Evolutionary conservation across 768 basidiomycete genomes (phyloP).

Genomic region (Fibroporia radiculosa): DNA sequence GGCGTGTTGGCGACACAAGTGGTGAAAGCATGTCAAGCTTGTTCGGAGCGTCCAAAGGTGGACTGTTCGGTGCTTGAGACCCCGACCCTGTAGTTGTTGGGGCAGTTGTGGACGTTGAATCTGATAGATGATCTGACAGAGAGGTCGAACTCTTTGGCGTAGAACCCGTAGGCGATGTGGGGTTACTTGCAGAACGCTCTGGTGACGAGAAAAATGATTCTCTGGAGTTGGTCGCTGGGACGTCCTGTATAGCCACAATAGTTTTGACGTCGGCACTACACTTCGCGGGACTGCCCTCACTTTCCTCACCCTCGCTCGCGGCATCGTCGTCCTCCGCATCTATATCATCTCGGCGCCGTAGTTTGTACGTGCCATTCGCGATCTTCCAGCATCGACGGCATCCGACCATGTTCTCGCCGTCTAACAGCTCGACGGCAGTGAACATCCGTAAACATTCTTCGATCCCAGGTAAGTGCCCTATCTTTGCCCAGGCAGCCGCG

Average conservation of each 20-base stretch:
- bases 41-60: neutral
- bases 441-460: slow-evolving; percentile 84
- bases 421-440: slow-evolving; percentile 87
- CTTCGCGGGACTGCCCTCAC: slow-evolving; percentile 17
- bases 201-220: slow-evolving; percentile 10
- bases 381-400: slow-evolving; percentile 95
- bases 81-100: slow-evolving; percentile 19
- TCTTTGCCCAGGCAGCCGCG: slow-evolving; percentile 36
- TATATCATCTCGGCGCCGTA: slow-evolving; percentile 5
- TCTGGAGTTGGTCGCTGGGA: neutral
- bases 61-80: neutral
- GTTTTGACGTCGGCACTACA: neutral
- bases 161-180: slow-evolving; percentile 20
- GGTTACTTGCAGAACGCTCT: slow-evolving; percentile 7
- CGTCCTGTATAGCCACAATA: neutral
- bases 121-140: slow-evolving; percentile 7
- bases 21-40: neutral
- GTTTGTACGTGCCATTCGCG: slow-evolving; percentile 54
- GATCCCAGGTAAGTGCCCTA: slow-evolving; percentile 45
- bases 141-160: slow-evolving; percentile 10
- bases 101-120: slow-evolving; percentile 16
- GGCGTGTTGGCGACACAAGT: neutral
- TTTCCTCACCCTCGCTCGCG: slow-evolving; percentile 13
- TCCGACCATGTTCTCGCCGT: slow-evolving; percentile 92
- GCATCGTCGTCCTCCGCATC: slow-evolving; percentile 7